phyloP scores from a whole-genome alignment of 306 rosid genomes.

The Begonia masoniana region DNA sequence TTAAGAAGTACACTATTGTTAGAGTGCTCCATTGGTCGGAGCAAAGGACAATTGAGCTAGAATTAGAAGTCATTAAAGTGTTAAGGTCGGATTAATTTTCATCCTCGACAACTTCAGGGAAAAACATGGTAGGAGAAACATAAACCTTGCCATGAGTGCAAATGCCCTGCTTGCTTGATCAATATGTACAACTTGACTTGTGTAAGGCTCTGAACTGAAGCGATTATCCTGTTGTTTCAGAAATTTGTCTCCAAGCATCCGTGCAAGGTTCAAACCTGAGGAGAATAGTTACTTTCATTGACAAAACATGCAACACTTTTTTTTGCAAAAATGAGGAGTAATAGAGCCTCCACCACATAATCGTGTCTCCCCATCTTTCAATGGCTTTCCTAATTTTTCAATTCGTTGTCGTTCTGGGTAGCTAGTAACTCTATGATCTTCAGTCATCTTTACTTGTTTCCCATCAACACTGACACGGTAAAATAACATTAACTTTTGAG shows the following conservation, averaged over 20 bases:
- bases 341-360: slow-evolving; percentile 46
- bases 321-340: neutral
- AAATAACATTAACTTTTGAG: slow-evolving; percentile 3
- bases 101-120: too few relatives aligned
- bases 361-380: slow-evolving; percentile 87
- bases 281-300: too few relatives aligned
- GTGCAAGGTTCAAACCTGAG: slow-evolving; percentile 86
- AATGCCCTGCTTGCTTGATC: slow-evolving; percentile 43
- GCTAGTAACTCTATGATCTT: slow-evolving; percentile 73
- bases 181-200: slow-evolving; percentile 60
- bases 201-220: slow-evolving; percentile 81
- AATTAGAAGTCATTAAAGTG: too few relatives aligned
- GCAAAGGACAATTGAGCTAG: too few relatives aligned
- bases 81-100: too few relatives aligned
- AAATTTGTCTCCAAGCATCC: slow-evolving; percentile 98
- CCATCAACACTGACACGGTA: slow-evolving; percentile 58
- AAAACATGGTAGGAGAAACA: neutral
- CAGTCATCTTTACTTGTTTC: slow-evolving; percentile 65
- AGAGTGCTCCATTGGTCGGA: neutral
- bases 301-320: neutral
- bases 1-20: too few relatives aligned
- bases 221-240: slow-evolving; percentile 91
- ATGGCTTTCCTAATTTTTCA: slow-evolving; percentile 64
- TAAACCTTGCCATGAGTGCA: slow-evolving; percentile 83
- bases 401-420: slow-evolving; percentile 62